phyloP scores from a whole-genome alignment of 2,329 filamentous ascomycete genomes.

The Pseudopyrenochaeta lycopersici region DNA sequence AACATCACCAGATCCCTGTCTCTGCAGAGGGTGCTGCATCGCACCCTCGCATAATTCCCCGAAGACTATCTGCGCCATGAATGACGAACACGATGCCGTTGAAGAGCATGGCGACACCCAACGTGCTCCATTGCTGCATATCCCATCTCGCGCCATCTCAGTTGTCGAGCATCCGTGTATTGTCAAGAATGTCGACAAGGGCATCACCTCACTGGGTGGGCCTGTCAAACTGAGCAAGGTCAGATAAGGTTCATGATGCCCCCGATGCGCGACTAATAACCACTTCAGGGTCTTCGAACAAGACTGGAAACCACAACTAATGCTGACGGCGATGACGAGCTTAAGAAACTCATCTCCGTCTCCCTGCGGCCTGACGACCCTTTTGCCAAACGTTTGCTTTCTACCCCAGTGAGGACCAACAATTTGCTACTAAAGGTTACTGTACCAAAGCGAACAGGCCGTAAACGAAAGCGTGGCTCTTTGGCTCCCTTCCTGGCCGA shows the following conservation, averaged over 20 bases:
- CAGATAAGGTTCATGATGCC: not conserved
- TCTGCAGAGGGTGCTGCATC: constrained; percentile 11
- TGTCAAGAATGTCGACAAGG: constrained; percentile 70
- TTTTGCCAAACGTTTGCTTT: constrained; percentile 79
- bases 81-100: constrained; percentile 13
- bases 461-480: constrained; percentile 84
- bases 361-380: constrained; percentile 83
- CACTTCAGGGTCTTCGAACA: constrained; percentile 36
- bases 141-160: constrained; percentile 64
- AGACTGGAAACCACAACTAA: constrained; percentile 32
- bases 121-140: constrained; percentile 56
- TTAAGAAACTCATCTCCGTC: constrained; percentile 67
- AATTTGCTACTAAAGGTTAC: constrained; percentile 88
- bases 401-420: constrained; percentile 77
- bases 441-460: constrained; percentile 84
- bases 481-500: constrained; percentile 65
- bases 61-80: constrained; percentile 14
- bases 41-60: constrained; percentile 6
- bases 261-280: constrained; percentile 13
- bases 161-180: constrained; percentile 74
- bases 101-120: constrained; percentile 8
- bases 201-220: constrained; percentile 69
- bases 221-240: constrained; percentile 64
- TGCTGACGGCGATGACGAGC: constrained; percentile 41
- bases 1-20: constrained; percentile 16